phyloP scores from a whole-genome alignment of 495 filamentous ascomycete genomes.

The Penicillium steckii region DNA sequence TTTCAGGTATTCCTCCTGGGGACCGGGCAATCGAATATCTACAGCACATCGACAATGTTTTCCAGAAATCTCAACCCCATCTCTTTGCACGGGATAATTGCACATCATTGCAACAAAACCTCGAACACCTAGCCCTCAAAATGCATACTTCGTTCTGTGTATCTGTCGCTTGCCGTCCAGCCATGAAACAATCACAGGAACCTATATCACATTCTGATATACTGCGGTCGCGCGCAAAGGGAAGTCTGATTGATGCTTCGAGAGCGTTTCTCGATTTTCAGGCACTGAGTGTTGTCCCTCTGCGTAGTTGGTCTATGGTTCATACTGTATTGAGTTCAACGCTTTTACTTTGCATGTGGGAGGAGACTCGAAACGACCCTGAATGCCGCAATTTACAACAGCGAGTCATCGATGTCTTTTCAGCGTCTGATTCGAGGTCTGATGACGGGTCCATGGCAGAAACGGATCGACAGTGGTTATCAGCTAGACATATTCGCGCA shows the following conservation, averaged over 20 bases:
- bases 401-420: slow-evolving; percentile 34
- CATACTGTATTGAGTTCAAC: slow-evolving; percentile 39
- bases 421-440: slow-evolving; percentile 17
- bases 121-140: slow-evolving; percentile 35
- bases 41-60: slow-evolving; percentile 22
- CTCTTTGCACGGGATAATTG: slow-evolving; percentile 23
- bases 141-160: slow-evolving; percentile 34
- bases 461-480: slow-evolving; percentile 32
- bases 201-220: slow-evolving; percentile 6
- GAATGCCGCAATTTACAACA: slow-evolving; percentile 36
- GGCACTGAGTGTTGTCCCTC: slow-evolving; percentile 30
- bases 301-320: slow-evolving; percentile 41
- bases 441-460: slow-evolving; percentile 12
- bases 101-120: slow-evolving; percentile 31
- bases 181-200: slow-evolving; percentile 22
- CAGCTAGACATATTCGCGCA: slow-evolving; percentile 33
- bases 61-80: slow-evolving; percentile 19
- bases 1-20: neutral
- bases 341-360: slow-evolving; percentile 38
- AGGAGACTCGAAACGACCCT: slow-evolving; percentile 34
- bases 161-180: slow-evolving; percentile 36
- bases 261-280: slow-evolving; percentile 36
- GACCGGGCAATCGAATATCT: slow-evolving; percentile 21
- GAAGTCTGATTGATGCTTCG: slow-evolving; percentile 31
- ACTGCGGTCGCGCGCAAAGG: slow-evolving; percentile 25